phyloP scores from a whole-genome alignment of 352 stramenopile species.

The Aphanomyces astaci region DNA sequence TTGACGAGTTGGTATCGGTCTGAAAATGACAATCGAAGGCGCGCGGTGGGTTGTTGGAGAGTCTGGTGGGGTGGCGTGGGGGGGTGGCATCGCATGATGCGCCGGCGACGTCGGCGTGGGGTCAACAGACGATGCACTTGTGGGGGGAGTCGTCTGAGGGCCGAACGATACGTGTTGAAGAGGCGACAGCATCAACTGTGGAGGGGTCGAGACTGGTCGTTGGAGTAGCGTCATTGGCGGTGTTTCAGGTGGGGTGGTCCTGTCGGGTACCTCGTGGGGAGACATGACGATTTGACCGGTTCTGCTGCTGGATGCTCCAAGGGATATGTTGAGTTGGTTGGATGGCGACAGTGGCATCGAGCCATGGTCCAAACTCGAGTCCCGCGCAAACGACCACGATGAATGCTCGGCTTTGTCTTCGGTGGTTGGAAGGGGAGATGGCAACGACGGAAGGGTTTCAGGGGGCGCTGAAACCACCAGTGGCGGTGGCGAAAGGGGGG shows the following conservation, averaged over 20 bases:
- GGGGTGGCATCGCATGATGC: not conserved
- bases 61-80: not conserved
- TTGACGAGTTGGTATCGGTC: not conserved
- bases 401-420: not conserved
- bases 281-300: no score
- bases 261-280: no score
- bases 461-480: not conserved
- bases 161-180: not conserved
- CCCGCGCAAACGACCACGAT: not conserved
- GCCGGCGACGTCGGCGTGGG: not conserved
- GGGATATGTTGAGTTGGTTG: not conserved
- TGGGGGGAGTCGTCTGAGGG: not conserved
- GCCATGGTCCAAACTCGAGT: not conserved
- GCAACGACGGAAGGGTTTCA: not conserved
- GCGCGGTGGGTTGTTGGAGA: not conserved
- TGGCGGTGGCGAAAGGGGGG: no score
- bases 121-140: not conserved
- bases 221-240: not conserved
- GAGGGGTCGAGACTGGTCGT: not conserved
- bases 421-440: not conserved
- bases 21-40: not conserved
- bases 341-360: not conserved
- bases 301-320: constrained; percentile 1
- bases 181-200: not conserved
- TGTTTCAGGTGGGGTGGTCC: not conserved